Evolutionary conservation across 2,329 filamentous ascomycete species (phyloP).

Genomic region (Xylaria hypoxylon): DNA sequence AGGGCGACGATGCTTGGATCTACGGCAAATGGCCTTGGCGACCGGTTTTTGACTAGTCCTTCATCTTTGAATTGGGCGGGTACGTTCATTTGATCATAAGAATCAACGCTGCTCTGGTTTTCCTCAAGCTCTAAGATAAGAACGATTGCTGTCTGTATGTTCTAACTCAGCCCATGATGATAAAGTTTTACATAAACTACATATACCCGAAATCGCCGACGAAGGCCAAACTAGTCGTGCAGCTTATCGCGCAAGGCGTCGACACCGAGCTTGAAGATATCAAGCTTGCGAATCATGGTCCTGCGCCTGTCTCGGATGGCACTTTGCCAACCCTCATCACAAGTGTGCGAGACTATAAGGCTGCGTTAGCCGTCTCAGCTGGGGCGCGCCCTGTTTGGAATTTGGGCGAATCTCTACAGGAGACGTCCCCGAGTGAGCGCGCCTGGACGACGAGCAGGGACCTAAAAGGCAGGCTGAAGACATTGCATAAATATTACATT

Average conservation of each 20-base stretch:
- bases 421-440: background rate
- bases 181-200: background rate
- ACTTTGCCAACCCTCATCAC: background rate
- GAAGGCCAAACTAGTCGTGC: background rate
- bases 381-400: background rate
- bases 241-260: too few species aligned
- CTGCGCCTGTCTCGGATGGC: background rate
- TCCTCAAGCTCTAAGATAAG: conserved; percentile 3
- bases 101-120: background rate
- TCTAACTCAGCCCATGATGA: too few species aligned
- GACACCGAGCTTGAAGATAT: background rate
- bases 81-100: background rate
- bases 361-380: background rate
- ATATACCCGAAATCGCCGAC: background rate
- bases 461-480: background rate
- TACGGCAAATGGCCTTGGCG: background rate
- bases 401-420: background rate
- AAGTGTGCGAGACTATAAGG: background rate
- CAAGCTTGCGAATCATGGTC: too few species aligned
- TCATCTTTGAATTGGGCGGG: background rate
- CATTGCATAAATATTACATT: background rate
- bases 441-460: background rate
- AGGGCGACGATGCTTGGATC: background rate
- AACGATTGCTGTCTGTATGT: conserved; percentile 13
- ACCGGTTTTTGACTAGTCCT: background rate